These are phyloP conservation scores for Handroanthus guayacan DNA, from an alignment of 257 asterid genomes.

Conservation along the genomic window DNA sequence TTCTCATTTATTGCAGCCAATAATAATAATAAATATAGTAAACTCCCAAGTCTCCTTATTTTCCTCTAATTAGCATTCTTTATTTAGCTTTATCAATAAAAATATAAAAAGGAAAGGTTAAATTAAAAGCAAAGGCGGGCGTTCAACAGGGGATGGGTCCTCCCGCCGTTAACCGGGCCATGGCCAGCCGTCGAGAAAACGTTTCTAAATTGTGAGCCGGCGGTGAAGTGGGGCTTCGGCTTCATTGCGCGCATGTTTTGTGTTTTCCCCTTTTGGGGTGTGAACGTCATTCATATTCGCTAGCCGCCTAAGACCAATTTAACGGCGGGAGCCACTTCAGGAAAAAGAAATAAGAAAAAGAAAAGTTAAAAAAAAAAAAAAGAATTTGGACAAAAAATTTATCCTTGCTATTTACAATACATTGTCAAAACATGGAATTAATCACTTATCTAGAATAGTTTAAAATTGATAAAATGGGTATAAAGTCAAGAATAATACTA, in stretches of 20 bases:
- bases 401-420: too few relatives aligned
- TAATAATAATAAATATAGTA: background rate
- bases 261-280: constrained; percentile 30
- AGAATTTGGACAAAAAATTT: too few relatives aligned
- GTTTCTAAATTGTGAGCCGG: constrained; percentile 41
- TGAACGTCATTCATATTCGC: constrained; percentile 23
- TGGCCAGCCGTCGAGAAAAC: constrained; percentile 38
- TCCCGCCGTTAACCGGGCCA: constrained; percentile 50
- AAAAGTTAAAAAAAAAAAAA: too few relatives aligned
- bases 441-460: too few relatives aligned
- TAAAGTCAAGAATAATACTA: too few relatives aligned
- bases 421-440: too few relatives aligned
- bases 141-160: constrained; percentile 44
- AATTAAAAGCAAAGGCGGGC: background rate
- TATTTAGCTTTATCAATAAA: background rate
- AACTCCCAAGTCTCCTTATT: background rate
- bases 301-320: background rate
- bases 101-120: background rate
- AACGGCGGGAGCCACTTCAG: constrained; percentile 30
- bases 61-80: background rate
- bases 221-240: constrained; percentile 37
- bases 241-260: constrained; percentile 40
- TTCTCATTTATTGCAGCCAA: background rate
- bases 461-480: too few relatives aligned
- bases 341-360: too few relatives aligned